Base-by-base conservation (phyloP, 225 moss, liverwort and hornwort species). In the Sphagnum tenellum region DNA sequence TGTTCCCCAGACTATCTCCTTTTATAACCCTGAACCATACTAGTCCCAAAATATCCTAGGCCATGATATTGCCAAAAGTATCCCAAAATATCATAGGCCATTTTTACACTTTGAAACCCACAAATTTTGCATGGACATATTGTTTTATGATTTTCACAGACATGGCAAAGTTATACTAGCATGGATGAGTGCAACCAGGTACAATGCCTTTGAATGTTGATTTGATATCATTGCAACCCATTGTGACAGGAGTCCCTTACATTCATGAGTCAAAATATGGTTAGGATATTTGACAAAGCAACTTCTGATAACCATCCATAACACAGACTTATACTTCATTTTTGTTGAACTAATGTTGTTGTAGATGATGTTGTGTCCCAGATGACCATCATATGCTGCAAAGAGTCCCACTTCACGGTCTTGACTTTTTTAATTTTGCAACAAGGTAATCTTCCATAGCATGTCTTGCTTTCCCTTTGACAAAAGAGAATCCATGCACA, bases 381-480 rank as follows among this genome's bases (percentile, higher is more conserved):
- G 60, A 76, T 98, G 96, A 8, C 96, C 96, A 71, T 98, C 96
- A 65, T 93, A 98, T 56, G 93, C 93, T 65, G 96, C 96, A 46
- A 98, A 98, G 54, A 98, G 74, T 46, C 96, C 96, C 63, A 98
- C 77, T 56, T 98, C 90, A 5, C 77, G 79, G 5, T 84, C 87
- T 46, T 87, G 71, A 66, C 50, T 69, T 85, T 77, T 49, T 89
- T 53, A 80, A 54, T 71, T 98, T 92, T 0, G 96, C 88, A 70
- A 91, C 91, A 50, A 60, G 71, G 65, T 82, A 87, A 78, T 88
- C 96, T 75, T 98, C 96, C 96, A 98, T 98, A 46, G 89, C 85
- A 74, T 98, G 92, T 75, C 90, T 87, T 60, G 94, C 90, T 74
- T 94, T 94, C 68, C 94, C 96, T 79, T 98, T 98, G 74, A 98